Evolutionary conservation across 2,329 filamentous ascomycete species (phyloP).

Genomic region (Talaromyces amestolkiae): DNA sequence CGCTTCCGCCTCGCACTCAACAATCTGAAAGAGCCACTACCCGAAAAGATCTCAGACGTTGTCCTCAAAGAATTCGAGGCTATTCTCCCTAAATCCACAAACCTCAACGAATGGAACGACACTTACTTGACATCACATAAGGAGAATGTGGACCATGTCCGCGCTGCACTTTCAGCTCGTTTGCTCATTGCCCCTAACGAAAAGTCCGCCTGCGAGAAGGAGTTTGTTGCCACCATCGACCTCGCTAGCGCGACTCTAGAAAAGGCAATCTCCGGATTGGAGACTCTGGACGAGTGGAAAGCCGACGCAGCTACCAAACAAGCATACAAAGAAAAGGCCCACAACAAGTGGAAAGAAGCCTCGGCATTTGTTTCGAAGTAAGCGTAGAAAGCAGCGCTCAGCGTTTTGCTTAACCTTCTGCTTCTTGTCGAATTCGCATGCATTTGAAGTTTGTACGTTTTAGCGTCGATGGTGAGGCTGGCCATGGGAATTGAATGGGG

Average conservation of each 20-base stretch:
- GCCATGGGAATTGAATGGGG: background rate
- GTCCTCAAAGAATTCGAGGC: conserved; percentile 66
- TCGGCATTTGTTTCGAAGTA: conserved; percentile 32
- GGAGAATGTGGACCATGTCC: conserved; percentile 60
- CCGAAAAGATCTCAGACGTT: conserved; percentile 65
- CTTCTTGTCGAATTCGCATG: background rate
- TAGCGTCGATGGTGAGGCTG: background rate
- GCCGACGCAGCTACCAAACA: conserved; percentile 50
- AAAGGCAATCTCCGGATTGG: conserved; percentile 57
- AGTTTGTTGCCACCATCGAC: conserved; percentile 60
- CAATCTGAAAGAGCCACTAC: conserved; percentile 57
- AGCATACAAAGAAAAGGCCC: conserved; percentile 47
- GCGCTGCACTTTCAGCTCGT: conserved; percentile 62
- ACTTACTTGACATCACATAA: conserved; percentile 64
- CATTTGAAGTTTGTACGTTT: conserved; percentile 3
- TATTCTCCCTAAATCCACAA: conserved; percentile 54
- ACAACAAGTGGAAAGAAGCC: conserved; percentile 42
- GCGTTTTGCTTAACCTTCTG: background rate
- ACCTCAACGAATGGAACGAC: conserved; percentile 64
- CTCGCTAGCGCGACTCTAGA: conserved; percentile 52
- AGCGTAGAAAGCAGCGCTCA: background rate
- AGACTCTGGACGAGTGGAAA: conserved; percentile 52
- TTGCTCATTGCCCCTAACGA: conserved; percentile 58
- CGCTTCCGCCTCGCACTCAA: conserved; percentile 65
- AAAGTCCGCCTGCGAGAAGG: conserved; percentile 58